These are phyloP conservation scores for Pseudocercospora cruenta DNA, from an alignment of 2,329 filamentous ascomycete genomes.

Conservation along the genomic window DNA sequence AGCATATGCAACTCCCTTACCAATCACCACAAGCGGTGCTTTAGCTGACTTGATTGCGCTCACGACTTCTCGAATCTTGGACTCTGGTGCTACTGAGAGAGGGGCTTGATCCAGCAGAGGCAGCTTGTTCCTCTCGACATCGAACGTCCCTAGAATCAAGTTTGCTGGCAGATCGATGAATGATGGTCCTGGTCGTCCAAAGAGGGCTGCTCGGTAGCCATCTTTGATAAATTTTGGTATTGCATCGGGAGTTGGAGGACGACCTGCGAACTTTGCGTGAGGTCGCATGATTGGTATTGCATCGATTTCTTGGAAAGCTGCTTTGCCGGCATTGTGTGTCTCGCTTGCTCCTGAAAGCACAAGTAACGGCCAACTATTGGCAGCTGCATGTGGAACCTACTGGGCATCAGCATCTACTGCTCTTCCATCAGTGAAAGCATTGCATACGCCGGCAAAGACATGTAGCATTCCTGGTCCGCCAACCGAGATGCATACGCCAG, in stretches of 20 bases:
- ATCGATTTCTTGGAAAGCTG: constrained; percentile 62
- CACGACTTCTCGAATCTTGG: constrained; percentile 47
- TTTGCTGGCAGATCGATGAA: constrained; percentile 62
- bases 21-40: constrained; percentile 57
- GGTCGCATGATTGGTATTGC: constrained; percentile 55
- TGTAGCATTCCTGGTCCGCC: constrained; percentile 63
- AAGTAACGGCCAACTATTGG: constrained; percentile 60
- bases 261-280: constrained; percentile 57
- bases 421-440: not conserved
- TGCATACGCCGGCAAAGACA: constrained; percentile 58
- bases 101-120: constrained; percentile 40
- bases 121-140: constrained; percentile 28
- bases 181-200: constrained; percentile 56
- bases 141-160: constrained; percentile 51
- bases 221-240: constrained; percentile 53
- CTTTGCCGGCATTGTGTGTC: constrained; percentile 56
- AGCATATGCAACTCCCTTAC: constrained; percentile 61
- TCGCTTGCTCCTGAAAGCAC: constrained; percentile 60
- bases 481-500: constrained; percentile 62
- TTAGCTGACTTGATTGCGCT: constrained; percentile 53
- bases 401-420: not conserved
- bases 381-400: constrained; percentile 44
- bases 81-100: constrained; percentile 50
- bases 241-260: constrained; percentile 50
- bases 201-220: constrained; percentile 58